A percentile compares a stretch with the other conserved stretches of the same genome.
Evolutionary conservation across 2,329 filamentous ascomycete genomes (phyloP).

Genomic region (Alternaria viburni): DNA sequence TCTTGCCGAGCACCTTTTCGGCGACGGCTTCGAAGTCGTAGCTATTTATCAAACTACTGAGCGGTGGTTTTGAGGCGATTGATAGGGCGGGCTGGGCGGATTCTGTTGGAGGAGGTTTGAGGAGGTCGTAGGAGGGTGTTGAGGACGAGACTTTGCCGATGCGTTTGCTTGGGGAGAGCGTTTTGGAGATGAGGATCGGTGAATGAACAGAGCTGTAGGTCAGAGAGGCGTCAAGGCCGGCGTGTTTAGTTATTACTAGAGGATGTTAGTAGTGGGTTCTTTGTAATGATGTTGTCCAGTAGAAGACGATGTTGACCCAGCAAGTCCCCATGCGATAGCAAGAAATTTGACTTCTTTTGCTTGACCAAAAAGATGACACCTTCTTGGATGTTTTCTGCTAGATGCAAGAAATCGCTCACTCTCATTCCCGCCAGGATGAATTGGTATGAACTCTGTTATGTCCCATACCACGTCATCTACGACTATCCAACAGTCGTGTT

Average conservation of each 20-base stretch:
- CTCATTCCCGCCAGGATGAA: constrained; percentile 62
- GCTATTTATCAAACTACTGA: constrained; percentile 48
- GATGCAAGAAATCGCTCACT: constrained; percentile 4
- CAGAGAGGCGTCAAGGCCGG: constrained; percentile 33
- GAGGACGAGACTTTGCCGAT: not conserved
- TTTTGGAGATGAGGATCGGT: constrained; percentile 43
- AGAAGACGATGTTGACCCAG: too few species aligned
- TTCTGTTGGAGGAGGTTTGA: not conserved
- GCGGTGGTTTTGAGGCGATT: constrained; percentile 41
- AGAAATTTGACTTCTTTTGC: too few species aligned
- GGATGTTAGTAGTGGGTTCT: too few species aligned
- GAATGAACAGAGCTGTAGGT: constrained; percentile 60
- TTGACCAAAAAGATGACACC: too few species aligned
- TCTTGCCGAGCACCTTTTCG: constrained; percentile 42
- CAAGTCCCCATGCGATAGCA: too few species aligned
- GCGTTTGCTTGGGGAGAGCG: constrained; percentile 43
- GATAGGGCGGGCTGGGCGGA: not conserved
- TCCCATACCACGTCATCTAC: constrained; percentile 70
- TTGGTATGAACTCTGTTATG: constrained; percentile 65
- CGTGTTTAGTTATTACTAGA: constrained; percentile 21
- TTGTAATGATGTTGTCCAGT: too few species aligned
- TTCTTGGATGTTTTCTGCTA: too few species aligned
- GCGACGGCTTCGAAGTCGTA: constrained; percentile 55
- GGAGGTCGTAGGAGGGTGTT: not conserved
- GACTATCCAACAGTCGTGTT: constrained; percentile 64